Evolutionary conservation across 345 rosid genomes (phyloP).

Genomic region (Sapria himalayana): DNA sequence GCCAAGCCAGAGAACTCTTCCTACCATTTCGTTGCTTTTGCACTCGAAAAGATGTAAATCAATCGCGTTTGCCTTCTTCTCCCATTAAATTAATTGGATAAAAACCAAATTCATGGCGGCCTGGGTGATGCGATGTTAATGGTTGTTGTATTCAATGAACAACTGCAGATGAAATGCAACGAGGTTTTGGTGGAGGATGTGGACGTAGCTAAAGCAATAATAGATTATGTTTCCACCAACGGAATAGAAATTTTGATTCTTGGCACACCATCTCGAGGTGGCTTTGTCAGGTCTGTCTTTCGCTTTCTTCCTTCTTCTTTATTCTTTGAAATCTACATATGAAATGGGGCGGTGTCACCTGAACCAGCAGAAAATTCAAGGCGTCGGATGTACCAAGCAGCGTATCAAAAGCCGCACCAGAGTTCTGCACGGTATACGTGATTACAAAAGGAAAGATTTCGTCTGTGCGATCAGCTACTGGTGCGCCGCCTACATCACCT

Average conservation of each 20-base stretch:
- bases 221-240: constrained; percentile 18
- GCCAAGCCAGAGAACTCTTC: constrained; percentile 30
- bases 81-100: neutral
- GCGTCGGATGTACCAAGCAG: constrained; percentile 29
- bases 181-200: constrained; percentile 42
- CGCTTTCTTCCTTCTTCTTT: neutral
- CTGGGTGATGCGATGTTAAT: too few relatives aligned
- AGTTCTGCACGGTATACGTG: constrained; percentile 47
- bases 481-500: constrained; percentile 14
- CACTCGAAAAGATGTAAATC: constrained; percentile 49
- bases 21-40: constrained; percentile 84
- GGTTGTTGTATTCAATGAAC: neutral
- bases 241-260: constrained; percentile 26
- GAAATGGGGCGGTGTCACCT: neutral
- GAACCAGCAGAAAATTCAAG: constrained; percentile 34
- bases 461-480: constrained; percentile 30
- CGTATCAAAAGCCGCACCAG: constrained; percentile 42
- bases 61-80: neutral
- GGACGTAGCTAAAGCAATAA: constrained; percentile 30
- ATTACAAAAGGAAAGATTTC: constrained; percentile 52
- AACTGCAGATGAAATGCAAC: constrained; percentile 32
- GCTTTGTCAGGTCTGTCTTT: constrained; percentile 31
- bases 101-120: too few relatives aligned
- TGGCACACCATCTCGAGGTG: constrained; percentile 35
- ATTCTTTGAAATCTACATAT: neutral